Conservation (phyloP, 257 asterid species). For the Cynanchum wilfordii region DNA sequence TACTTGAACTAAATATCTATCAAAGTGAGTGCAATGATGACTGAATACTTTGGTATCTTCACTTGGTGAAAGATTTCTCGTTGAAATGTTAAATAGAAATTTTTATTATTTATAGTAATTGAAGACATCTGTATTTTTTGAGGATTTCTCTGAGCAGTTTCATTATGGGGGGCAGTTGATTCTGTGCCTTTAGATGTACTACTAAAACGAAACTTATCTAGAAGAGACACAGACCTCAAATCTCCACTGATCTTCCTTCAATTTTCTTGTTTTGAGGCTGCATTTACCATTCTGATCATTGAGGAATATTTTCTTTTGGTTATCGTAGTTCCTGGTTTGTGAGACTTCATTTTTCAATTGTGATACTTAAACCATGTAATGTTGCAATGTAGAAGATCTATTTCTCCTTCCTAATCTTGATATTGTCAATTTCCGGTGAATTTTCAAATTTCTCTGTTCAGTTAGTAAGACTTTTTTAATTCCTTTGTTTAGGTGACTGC, state of each 20-base stretch:
- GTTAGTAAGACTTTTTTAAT: slow-evolving; percentile 6
- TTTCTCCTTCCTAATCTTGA: neutral
- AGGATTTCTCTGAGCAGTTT: neutral
- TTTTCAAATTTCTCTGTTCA: slow-evolving; percentile 2
- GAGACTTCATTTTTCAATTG: neutral
- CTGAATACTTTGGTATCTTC: neutral
- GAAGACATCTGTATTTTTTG: neutral
- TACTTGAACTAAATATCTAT: neutral
- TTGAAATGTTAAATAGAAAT: neutral
- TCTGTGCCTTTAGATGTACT: neutral
- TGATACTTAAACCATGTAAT: neutral
- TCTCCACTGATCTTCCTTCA: neutral
- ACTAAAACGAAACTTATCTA: neutral
- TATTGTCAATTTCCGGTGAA: neutral
- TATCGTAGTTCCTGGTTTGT: neutral
- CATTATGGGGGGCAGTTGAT: neutral
- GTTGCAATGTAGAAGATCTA: neutral
- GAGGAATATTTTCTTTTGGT: neutral
- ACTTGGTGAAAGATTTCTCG: neutral
- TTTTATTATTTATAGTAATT: neutral
- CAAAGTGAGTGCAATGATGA: neutral
- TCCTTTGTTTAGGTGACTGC: slow-evolving; percentile 47
- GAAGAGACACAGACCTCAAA: neutral
- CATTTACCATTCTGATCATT: neutral
- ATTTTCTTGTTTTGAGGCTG: neutral